phyloP scores from a whole-genome alignment of 306 rosid genomes.

The Benincasa hispida region DNA sequence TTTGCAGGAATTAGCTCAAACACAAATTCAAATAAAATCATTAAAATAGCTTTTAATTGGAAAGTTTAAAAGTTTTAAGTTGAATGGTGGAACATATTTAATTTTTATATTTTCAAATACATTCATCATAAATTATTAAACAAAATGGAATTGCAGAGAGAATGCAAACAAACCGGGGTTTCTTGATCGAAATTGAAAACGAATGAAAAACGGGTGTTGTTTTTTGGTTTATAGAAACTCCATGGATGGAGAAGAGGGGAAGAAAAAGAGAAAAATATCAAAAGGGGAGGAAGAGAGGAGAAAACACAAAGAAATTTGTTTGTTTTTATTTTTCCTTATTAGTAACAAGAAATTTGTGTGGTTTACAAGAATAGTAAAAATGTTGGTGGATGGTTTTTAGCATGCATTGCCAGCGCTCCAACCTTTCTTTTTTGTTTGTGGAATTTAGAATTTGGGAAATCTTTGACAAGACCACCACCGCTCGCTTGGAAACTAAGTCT shows the following conservation, averaged over 20 bases:
- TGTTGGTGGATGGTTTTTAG: conserved; percentile 4
- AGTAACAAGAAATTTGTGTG: conserved; percentile 1
- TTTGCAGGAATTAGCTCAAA: too few species aligned
- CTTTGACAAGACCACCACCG: not conserved
- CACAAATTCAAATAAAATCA: not conserved
- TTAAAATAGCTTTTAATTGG: too few species aligned
- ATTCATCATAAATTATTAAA: not conserved
- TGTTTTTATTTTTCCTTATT: not conserved
- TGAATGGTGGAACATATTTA: not conserved
- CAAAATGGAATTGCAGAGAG: not conserved
- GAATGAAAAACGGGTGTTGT: not conserved
- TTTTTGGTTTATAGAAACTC: not conserved
- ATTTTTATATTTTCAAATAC: not conserved
- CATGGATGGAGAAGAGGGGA: not conserved
- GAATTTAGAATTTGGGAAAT: not conserved
- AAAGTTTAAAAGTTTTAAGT: not conserved
- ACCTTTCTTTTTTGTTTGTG: not conserved
- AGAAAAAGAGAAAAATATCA: not conserved
- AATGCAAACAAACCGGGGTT: not conserved
- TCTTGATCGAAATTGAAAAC: not conserved
- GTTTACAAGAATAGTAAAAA: not conserved
- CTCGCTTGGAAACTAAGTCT: not conserved
- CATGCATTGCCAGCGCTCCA: not conserved
- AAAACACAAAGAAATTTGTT: conserved; percentile 1
- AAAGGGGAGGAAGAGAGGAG: not conserved